Evolutionary conservation across 2,329 filamentous ascomycete species (phyloP).

Genomic region (Phyllosticta capitalensis): DNA sequence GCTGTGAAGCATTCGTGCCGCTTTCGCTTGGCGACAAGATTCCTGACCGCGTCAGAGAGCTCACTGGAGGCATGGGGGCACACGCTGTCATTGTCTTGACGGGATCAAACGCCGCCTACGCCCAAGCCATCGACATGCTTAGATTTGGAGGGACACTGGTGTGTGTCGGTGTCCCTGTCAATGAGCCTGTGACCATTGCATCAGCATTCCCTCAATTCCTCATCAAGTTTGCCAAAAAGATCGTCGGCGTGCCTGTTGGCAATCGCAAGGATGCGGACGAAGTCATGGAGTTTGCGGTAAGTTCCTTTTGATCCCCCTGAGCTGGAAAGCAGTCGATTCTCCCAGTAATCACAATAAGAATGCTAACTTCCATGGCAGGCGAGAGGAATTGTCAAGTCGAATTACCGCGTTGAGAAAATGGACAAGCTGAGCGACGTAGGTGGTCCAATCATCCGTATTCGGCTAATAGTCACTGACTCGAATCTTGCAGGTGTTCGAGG

Average conservation of each 20-base stretch:
- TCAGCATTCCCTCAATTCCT: constrained; percentile 32
- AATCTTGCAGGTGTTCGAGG: constrained; percentile 27
- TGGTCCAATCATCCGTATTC: neutral
- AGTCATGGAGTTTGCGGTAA: constrained; percentile 35
- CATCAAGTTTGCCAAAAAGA: constrained; percentile 32
- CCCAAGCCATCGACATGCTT: constrained; percentile 29
- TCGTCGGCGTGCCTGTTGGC: constrained; percentile 39
- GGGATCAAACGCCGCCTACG: constrained; percentile 39
- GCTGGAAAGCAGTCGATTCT: no score
- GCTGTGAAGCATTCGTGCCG: constrained; percentile 58
- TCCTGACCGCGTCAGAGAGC: constrained; percentile 44
- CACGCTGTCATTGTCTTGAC: constrained; percentile 50
- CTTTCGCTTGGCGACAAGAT: constrained; percentile 45
- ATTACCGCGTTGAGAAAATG: constrained; percentile 38
- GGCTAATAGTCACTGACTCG: neutral
- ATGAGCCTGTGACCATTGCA: constrained; percentile 36
- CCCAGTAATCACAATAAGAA: no score
- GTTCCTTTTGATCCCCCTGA: no score
- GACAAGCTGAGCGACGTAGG: constrained; percentile 33
- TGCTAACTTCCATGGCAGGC: constrained; percentile 1
- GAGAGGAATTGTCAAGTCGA: constrained; percentile 38
- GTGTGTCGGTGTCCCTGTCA: constrained; percentile 40
- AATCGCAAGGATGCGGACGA: constrained; percentile 40
- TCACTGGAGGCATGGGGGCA: constrained; percentile 50
- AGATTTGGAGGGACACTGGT: constrained; percentile 38